Evolutionary conservation across 2,329 filamentous ascomycete species (phyloP).

Genomic region (Colletotrichum cordylinicola): DNA sequence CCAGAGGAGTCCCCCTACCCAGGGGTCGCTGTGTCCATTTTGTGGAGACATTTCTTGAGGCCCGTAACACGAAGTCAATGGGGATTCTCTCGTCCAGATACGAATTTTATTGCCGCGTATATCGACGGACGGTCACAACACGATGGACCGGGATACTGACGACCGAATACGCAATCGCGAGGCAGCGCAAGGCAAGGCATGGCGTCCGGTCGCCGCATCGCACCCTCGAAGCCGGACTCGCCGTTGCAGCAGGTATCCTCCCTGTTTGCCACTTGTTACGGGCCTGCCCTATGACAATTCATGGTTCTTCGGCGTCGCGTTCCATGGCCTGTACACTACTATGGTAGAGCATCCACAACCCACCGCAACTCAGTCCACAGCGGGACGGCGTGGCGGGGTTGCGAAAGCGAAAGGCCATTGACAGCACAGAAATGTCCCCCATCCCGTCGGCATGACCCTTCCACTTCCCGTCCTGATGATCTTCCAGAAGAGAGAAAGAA

Average conservation of each 20-base stretch:
- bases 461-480: not conserved
- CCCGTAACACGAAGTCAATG: not conserved
- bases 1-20: not conserved
- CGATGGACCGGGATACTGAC: not conserved
- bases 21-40: not conserved
- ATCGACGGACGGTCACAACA: not conserved
- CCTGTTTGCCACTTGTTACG: not conserved
- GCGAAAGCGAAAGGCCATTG: not conserved
- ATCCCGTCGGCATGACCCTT: not conserved
- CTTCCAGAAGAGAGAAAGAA: not conserved
- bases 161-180: not conserved
- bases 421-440: not conserved
- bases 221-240: not conserved
- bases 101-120: not conserved
- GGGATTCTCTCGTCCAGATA: not conserved
- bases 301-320: not conserved
- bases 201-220: not conserved
- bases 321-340: not conserved
- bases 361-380: not conserved
- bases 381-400: not conserved
- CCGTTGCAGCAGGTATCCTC: not conserved
- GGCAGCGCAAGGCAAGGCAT: not conserved
- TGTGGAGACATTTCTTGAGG: not conserved
- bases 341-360: not conserved
- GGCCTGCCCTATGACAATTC: not conserved